Base-by-base conservation (phyloP, 139 green algal genomes). In the Coelastrella sp. region DNA sequence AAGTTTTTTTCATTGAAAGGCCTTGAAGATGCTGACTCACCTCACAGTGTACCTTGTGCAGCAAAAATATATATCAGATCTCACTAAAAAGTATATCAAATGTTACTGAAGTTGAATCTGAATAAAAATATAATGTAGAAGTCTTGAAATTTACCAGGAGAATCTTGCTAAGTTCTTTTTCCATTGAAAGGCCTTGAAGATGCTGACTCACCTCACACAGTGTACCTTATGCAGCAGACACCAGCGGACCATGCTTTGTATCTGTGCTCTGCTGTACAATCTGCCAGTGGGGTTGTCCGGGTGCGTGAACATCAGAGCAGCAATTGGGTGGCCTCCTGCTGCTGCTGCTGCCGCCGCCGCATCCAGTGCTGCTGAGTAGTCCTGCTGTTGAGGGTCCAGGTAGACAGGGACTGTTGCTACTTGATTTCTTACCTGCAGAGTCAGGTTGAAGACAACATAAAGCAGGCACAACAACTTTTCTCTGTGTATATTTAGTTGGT, bases 201-300 rank as follows among this genome's bases (percentile, higher is more conserved):
- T 79, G 73, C 24, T 25, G 7, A 7, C 83, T 14, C 85, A 95
- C 95, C 94, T 96, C 91, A 98, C 85, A 61, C 95, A 87, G 88
- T 98, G 96, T 57, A 97, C 82, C 7, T 87, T 75, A 8, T 92
- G 91, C 49, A 88, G 7, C 24, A 96, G 79, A 88, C 93, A 95
- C 96, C 96, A 98, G 4, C 56, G 19, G 57, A 97, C 27, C 84
- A 95, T 94, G 25, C 92, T 91, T 4, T 70, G 15, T 12, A 98
- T 57, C 12, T 92, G 89, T 14, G 87, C 78, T 7, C 82, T 27
- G 0, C 66, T 49, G 90, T 96, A 95, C 6, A 97, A 86, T 8
- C 70, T 95, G 12, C 96, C 96, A 56, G 94, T 89, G 8, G 96
- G 96, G 91, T 98, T 98, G 90, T 96, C 94, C 35, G 96, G 96